Evolutionary conservation across 1,284 basidiomycete species (phyloP), one percentile per base, ranked within the genome.

Genomic region (Coniferiporia weirii): DNA sequence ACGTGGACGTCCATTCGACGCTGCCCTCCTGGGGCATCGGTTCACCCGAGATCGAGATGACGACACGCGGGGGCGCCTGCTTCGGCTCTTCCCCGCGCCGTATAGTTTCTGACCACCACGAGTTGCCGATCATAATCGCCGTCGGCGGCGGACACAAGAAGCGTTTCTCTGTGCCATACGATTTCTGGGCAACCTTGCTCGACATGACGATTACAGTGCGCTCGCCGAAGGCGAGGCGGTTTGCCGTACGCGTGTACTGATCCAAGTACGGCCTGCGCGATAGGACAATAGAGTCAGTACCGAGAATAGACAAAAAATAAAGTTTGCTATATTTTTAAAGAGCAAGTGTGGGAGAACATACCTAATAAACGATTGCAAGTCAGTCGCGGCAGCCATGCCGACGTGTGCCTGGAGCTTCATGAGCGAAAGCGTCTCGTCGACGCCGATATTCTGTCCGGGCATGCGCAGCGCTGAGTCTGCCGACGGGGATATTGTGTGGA

Each of bases 111-210:
- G 87, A 84, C 92, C 94, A 98, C 95, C 95, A 98, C 27, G 91
- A 89, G 69, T 92, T 90, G 51, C 95, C 96, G 67, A 97, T 90
- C 77, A 98, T 84, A 67, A 95, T 89, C 38, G 94, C 95, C 52
- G 93, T 94, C 3, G 95, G 95, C 56, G 95, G 95, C 1, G 96
- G 96, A 69, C 95, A 97, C 13, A 98, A 81, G 80, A 98, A 98
- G 52, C 95, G 84, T 74, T 98, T 97, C 74, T 98, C 95, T 10
- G 89, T 94, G 44, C 94, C 95, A 69, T 98, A 98, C 17, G 91
- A 94, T 72, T 98, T 97, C 76, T 98, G 96, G 2, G 93, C 96
- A 44, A 98, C 94, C 69, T 91, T 94, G 70, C 91, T 93, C 22
- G 93, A 95, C 90, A 97, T 94, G 68, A 98, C 91, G 60, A 97